Evolutionary conservation across 2,329 filamentous ascomycete genomes (phyloP), one percentile per base, ranked within the genome.

Genomic region (Hypoxylon sp.): DNA sequence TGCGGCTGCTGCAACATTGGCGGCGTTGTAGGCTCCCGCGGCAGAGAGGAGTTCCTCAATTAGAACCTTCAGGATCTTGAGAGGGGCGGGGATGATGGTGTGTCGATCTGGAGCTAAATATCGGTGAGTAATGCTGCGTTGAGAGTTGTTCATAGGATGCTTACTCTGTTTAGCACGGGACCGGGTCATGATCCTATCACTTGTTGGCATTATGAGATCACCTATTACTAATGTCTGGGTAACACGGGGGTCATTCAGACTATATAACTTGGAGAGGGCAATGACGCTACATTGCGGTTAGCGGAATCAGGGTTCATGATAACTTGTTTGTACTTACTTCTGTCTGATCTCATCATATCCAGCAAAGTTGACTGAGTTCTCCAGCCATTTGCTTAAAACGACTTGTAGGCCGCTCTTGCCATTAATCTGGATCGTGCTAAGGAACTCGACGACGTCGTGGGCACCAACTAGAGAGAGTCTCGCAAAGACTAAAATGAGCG

Each of bases 271-370:
- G 0, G 94, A 94, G 2, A 99, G 86, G 5, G 96, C 96, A 73
- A 97, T 95, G 65, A 98, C 93, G 76, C 92, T 95, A 5, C 46
- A 36, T 17, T 14, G 38, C 49, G 28, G 71, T 84, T 75, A 83
- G 80, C 52, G 67, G 46, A 62, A n/a, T 32, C 52, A 21, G 56
- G 6, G 2, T 19, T 17, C 14, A 13, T 5, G 32, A 49, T 9
- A 21, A 28, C n/a, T 1, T 6, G 21, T 2, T 14, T 32, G 14
- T n/a, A 83, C 90, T 80, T 83, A 94, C 92, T 98, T 99, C 80
- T 98, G 93, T 73, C 94, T 89, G 74, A 98, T 98, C 79, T 98
- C 95, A 75, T 98, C 94, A 74, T 98, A 99, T 11, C 96, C 96
- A n/a, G 94, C 94, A 81, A 99, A 99, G 79, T 92, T 97, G 79